Evolutionary conservation across 2,329 filamentous ascomycete genomes (phyloP).

Genomic region (Claviceps digitariae): DNA sequence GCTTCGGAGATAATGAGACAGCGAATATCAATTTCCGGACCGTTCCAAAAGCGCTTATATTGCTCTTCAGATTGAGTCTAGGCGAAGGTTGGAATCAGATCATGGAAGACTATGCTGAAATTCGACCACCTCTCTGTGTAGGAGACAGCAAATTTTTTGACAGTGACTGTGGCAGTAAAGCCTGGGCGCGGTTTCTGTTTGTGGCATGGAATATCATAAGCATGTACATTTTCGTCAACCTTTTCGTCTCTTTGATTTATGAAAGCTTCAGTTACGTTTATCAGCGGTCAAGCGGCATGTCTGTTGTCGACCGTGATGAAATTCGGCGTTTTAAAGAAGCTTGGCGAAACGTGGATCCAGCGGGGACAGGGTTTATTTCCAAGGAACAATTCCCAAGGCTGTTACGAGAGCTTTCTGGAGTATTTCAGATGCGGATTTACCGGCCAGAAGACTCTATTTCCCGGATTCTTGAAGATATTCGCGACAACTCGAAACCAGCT

Average conservation of each 20-base stretch:
- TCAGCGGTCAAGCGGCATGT: slow-evolving; percentile 86
- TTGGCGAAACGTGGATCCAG: slow-evolving; percentile 89
- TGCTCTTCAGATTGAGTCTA: slow-evolving; percentile 84
- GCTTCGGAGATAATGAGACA: slow-evolving; percentile 60
- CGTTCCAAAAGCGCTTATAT: slow-evolving; percentile 83
- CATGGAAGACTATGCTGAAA: slow-evolving; percentile 87
- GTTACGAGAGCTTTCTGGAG: slow-evolving; percentile 80
- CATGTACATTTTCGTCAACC: slow-evolving; percentile 99
- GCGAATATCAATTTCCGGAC: slow-evolving; percentile 85
- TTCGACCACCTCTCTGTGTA: slow-evolving; percentile 71
- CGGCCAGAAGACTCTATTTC: slow-evolving; percentile 77
- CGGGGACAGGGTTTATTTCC: slow-evolving; percentile 79
- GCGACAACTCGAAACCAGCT: slow-evolving; percentile 37
- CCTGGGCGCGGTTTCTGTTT: slow-evolving; percentile 82
- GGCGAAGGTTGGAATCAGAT: slow-evolving; percentile 94
- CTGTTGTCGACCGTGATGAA: slow-evolving; percentile 81
- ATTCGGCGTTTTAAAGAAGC: slow-evolving; percentile 96
- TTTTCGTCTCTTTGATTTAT: slow-evolving; percentile 97
- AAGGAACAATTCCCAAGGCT: slow-evolving; percentile 82
- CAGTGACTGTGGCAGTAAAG: slow-evolving; percentile 82
- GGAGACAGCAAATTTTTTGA: slow-evolving; percentile 58
- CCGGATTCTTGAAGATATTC: slow-evolving; percentile 77
- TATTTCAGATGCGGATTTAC: slow-evolving; percentile 97
- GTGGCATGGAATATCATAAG: slow-evolving; percentile 97
- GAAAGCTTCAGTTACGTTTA: slow-evolving; percentile 99